Conservation (phyloP, 495 filamentous ascomycete genomes). For the Talaromyces thailandensis region DNA sequence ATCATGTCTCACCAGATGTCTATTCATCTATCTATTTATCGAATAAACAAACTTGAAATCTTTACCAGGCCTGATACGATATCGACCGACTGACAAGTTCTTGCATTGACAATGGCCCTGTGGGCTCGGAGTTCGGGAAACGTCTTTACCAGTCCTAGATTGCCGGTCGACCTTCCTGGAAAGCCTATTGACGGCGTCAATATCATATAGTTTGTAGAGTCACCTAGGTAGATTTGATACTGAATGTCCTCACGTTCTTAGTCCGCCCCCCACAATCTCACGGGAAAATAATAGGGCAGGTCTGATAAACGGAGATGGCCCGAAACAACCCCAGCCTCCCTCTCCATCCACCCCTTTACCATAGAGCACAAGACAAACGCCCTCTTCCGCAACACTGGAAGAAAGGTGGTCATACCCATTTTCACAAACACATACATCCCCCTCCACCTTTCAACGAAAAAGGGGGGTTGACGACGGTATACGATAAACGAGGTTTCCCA, state of each 20-base stretch:
- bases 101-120: too few relatives aligned
- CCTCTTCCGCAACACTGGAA: not conserved
- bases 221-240: not conserved
- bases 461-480: constrained; percentile 17
- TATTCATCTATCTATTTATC: too few relatives aligned
- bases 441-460: not conserved
- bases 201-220: too few relatives aligned
- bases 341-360: not conserved
- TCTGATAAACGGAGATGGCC: constrained; percentile 37
- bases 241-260: constrained; percentile 42
- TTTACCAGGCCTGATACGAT: too few relatives aligned
- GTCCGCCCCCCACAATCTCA: constrained; percentile 43
- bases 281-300: constrained; percentile 29
- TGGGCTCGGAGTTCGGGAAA: too few relatives aligned
- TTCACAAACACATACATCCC: not conserved
- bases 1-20: too few relatives aligned
- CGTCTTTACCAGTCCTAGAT: too few relatives aligned
- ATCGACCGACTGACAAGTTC: too few relatives aligned
- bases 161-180: too few relatives aligned
- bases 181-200: too few relatives aligned
- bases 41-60: too few relatives aligned
- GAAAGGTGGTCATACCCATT: not conserved
- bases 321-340: not conserved
- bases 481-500: constrained; percentile 9
- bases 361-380: not conserved